Base-by-base conservation (phyloP, 2,329 filamentous ascomycete genomes). In the Berkeleyomyces rouxiae region DNA sequence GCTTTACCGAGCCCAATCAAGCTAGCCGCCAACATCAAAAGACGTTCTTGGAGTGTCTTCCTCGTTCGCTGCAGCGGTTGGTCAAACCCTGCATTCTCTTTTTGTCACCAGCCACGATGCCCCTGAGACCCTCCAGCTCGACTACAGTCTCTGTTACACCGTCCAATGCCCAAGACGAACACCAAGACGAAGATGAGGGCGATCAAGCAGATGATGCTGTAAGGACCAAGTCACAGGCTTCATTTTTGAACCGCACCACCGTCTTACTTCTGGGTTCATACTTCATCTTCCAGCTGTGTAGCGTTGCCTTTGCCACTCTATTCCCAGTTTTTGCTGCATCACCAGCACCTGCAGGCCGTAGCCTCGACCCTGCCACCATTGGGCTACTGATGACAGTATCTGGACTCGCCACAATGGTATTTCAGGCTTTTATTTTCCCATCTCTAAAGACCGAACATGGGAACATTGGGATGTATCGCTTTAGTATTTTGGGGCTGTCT, bases 271-370 rank as follows among this genome's bases (percentile, higher is more conserved):
- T 99, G 4, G 72, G 82, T 61, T 95, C 91, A 0, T 97, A 96
- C 70, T 82, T 96, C 51, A 86, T 97, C 59, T 99, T 97, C 70
- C 91, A 96, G 69, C 79, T 99, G 4, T 85, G 88, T 65, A 97
- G 97, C 72, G 90, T 96, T 67, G 90, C 90, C 3, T 99, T 91
- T 79, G 96, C 96, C 73, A 92, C 89, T 16, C 77, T 99, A 0
- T 99, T 95, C 69, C 93, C 93, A 0, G 92, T 97, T 61, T 99
- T 97, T 68, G 88, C 86, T 0, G 85, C 91, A 62, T 84, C 87
- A 0, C 73, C 80, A 0, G 78, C 84, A 0, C 93, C 93, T 0
- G 85, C 85, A 0, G 93, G 93, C 16, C 86, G 93, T 47, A 78
- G 79, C 0, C 77, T 97, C 3, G 80, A 80, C 0, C 89, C 92